phyloP scores from a whole-genome alignment of 2,329 filamentous ascomycete genomes.

The Ophiostoma ulmi region DNA sequence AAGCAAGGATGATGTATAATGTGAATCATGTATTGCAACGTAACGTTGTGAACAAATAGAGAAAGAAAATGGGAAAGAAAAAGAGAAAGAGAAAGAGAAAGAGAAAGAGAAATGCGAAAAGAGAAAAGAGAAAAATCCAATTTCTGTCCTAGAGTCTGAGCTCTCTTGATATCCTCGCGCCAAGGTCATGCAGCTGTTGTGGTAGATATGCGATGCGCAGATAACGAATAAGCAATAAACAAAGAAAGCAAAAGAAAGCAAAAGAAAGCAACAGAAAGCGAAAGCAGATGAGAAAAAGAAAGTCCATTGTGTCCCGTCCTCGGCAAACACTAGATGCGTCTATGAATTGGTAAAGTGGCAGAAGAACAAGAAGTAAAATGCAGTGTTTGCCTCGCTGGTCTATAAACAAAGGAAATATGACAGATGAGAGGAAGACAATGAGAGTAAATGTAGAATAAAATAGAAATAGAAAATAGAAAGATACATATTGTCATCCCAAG shows the following conservation, averaged over 20 bases:
- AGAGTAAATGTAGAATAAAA: constrained; percentile 26
- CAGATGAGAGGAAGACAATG: constrained; percentile 11
- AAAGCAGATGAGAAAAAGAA: background rate
- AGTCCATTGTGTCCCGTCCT: background rate
- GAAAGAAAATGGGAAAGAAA: background rate
- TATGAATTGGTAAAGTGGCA: background rate
- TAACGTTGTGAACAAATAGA: too few relatives aligned
- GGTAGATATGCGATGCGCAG: background rate
- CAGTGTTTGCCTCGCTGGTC: constrained; percentile 17
- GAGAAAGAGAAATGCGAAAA: background rate
- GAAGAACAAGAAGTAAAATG: background rate
- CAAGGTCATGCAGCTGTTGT: background rate
- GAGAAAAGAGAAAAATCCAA: background rate
- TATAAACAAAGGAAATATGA: background rate
- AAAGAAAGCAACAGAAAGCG: background rate
- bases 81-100: background rate
- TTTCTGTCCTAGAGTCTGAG: background rate
- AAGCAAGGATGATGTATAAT: too few relatives aligned
- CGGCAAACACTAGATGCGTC: background rate
- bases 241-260: background rate
- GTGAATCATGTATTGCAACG: background rate
- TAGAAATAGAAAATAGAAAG: background rate
- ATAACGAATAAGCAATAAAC: background rate
- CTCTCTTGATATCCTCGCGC: background rate
- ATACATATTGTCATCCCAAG: background rate